Percentiles rank a stretch among this genome's conserved stretches.
phyloP scores from a whole-genome alignment of 179 eudicot species.

The Spinacia oleracea region DNA sequence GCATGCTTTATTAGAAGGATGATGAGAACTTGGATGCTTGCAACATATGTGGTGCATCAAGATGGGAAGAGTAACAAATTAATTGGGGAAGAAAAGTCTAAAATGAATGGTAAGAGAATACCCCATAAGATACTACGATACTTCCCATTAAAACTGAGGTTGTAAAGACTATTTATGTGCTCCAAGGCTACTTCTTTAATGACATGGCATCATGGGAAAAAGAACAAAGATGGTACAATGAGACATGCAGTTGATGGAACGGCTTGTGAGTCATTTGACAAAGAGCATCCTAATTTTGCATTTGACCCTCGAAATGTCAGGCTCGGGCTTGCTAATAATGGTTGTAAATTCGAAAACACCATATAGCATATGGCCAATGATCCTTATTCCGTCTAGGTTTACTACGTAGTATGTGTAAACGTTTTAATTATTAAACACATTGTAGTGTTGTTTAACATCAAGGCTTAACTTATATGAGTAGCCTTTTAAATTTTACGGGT shows the following conservation, averaged over 20 bases:
- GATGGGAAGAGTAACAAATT: not conserved
- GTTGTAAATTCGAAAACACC: too few relatives aligned
- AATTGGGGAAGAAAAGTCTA: not conserved
- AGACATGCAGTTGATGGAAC: not conserved
- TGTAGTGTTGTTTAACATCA: too few relatives aligned
- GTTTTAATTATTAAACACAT: too few relatives aligned
- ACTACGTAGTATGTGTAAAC: too few relatives aligned
- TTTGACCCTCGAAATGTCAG: not conserved
- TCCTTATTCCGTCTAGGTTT: too few relatives aligned
- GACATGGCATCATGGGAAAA: not conserved
- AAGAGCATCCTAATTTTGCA: not conserved
- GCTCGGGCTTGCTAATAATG: not conserved
- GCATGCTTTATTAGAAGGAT: conserved; percentile 5
- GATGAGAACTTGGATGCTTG: not conserved
- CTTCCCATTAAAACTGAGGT: too few relatives aligned
- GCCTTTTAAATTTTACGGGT: too few relatives aligned
- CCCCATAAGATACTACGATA: too few relatives aligned
- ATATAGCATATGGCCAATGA: too few relatives aligned
- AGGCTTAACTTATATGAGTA: too few relatives aligned
- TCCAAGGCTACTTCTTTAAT: not conserved
- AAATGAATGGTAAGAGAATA: not conserved
- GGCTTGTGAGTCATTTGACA: not conserved
- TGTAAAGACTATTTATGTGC: conserved; percentile 9
- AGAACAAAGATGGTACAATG: not conserved
- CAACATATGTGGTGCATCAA: too few relatives aligned